Percentiles rank a stretch among this genome's conserved stretches.
Evolutionary conservation across 73 alveolate genomes (phyloP).

Genomic region (Tetrahymena malaccensis): DNA sequence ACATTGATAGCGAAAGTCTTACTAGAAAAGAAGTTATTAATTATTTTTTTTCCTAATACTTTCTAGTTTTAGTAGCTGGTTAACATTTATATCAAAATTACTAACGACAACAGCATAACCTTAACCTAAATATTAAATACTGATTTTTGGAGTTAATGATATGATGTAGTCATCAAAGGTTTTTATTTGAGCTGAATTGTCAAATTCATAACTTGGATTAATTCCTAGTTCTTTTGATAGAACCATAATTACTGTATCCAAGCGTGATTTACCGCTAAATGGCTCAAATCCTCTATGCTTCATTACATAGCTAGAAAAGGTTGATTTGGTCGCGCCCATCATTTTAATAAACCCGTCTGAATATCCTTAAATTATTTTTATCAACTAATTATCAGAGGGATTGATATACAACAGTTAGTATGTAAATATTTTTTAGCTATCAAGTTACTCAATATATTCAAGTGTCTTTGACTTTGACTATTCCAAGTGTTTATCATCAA

Average conservation of each 20-base stretch:
- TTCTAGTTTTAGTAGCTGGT: neutral
- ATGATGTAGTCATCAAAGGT: neutral
- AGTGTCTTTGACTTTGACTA: neutral
- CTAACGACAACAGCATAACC: neutral
- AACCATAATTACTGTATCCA: neutral
- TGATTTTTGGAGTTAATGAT: neutral
- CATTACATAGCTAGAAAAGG: neutral
- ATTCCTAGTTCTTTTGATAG: neutral
- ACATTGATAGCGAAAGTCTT: neutral
- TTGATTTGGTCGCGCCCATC: neutral
- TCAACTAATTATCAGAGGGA: neutral
- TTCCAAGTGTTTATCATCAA: neutral
- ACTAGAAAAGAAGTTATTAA: neutral
- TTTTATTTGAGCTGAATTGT: neutral
- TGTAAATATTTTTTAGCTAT: neutral
- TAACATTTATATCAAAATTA: neutral
- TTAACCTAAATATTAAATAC: neutral
- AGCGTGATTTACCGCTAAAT: neutral
- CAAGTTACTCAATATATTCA: neutral
- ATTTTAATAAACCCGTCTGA: neutral
- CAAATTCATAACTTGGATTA: neutral
- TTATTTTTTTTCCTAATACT: neutral
- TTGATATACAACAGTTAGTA: neutral
- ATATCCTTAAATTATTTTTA: neutral
- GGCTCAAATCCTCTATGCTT: neutral